Evolutionary conservation across 208 protist genomes (phyloP).

Genomic region (Leishmania gerbilli): DNA sequence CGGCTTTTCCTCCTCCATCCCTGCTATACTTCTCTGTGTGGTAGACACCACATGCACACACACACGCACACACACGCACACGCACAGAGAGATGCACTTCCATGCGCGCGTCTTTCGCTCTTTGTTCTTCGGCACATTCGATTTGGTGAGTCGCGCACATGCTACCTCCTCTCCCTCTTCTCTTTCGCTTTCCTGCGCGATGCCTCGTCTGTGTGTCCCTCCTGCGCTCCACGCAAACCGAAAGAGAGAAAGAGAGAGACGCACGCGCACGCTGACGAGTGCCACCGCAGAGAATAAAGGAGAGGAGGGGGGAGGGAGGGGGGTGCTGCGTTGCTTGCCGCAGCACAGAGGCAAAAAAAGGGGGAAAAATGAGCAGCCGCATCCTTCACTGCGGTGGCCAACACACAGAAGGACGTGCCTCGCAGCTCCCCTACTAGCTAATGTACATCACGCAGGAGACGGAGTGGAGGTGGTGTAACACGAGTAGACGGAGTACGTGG

Average conservation of each 20-base stretch:
- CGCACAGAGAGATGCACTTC: not conserved
- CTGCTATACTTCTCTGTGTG: not conserved
- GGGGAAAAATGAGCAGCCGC: not conserved
- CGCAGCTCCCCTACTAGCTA: not conserved
- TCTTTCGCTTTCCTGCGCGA: not conserved
- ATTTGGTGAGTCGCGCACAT: not conserved
- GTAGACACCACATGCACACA: not conserved
- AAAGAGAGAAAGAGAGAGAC: too few relatives aligned
- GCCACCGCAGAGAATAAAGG: too few relatives aligned
- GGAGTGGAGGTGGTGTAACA: not conserved
- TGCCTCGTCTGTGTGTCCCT: not conserved
- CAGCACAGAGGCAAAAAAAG: not conserved
- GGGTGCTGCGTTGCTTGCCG: not conserved
- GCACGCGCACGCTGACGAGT: not conserved
- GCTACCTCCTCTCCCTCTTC: not conserved
- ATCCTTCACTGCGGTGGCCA: not conserved
- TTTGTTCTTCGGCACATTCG: not conserved
- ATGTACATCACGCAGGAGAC: slow-evolving; percentile 5
- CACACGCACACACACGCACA: not conserved
- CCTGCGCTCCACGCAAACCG: not conserved
- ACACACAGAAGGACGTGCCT: not conserved
- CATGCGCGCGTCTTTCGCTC: not conserved
- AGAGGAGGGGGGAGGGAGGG: not conserved
- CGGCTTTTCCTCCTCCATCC: not conserved
- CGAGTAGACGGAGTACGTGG: not conserved